Percentiles rank a stretch among this genome's conserved stretches.
Evolutionary conservation across 441 rosid genomes (phyloP).

Genomic region (Melastoma candidum): DNA sequence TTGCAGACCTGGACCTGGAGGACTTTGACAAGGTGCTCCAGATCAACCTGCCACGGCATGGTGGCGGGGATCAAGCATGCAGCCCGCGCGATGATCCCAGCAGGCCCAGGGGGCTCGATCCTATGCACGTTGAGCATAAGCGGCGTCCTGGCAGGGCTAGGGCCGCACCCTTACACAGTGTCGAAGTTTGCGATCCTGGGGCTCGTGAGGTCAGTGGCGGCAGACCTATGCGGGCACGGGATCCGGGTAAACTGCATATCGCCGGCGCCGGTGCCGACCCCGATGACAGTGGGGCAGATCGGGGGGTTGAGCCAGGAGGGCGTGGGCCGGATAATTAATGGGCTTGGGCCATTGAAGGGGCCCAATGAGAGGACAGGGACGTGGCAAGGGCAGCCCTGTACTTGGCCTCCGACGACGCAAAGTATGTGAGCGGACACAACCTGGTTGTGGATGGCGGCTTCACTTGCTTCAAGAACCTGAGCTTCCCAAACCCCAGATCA

Average conservation of each 20-base stretch:
- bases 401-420: conserved; percentile 64
- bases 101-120: conserved; percentile 49
- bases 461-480: conserved; percentile 44
- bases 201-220: conserved; percentile 42
- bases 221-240: conserved; percentile 50
- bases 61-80: conserved; percentile 68
- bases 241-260: conserved; percentile 69
- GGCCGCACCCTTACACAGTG: conserved; percentile 54
- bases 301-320: conserved; percentile 27
- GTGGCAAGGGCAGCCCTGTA: conserved; percentile 67
- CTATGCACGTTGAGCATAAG: conserved; percentile 63
- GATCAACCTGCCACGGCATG: conserved; percentile 40
- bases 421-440: conserved; percentile 61
- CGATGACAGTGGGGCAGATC: conserved; percentile 31
- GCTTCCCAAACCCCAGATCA: conserved; percentile 36
- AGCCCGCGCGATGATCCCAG: conserved; percentile 56
- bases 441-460: conserved; percentile 73
- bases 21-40: conserved; percentile 54
- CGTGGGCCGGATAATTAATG: conserved; percentile 29
- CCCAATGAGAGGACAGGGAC: conserved; percentile 51
- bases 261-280: conserved; percentile 48
- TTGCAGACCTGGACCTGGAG: conserved; percentile 39
- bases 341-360: conserved; percentile 50
- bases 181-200: conserved; percentile 49
- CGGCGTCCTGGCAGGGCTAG: conserved; percentile 58